These are phyloP conservation scores for Zoysia pacifica DNA, from an alignment of 176 grass and related monocot species.

Conservation along the genomic window DNA sequence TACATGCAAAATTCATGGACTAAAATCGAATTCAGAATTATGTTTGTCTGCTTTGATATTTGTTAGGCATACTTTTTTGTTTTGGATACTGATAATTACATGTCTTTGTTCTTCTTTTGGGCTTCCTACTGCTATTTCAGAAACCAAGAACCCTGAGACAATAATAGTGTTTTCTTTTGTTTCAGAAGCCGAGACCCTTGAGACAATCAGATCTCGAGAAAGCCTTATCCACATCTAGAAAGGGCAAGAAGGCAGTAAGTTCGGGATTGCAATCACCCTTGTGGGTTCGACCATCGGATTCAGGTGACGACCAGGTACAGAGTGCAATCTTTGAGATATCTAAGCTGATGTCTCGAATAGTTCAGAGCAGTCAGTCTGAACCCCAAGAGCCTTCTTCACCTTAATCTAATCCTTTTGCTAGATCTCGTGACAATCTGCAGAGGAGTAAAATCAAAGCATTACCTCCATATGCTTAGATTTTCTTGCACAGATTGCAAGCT, in stretches of 20 bases:
- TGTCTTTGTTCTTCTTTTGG: no score
- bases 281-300: slow-evolving; percentile 61
- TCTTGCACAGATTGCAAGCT: slow-evolving; percentile 37
- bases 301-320: slow-evolving; percentile 80
- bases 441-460: slow-evolving; percentile 45
- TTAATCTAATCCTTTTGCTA: slow-evolving; percentile 63
- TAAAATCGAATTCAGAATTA: not conserved
- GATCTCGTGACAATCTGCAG: slow-evolving; percentile 51
- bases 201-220: slow-evolving; percentile 74
- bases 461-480: slow-evolving; percentile 44
- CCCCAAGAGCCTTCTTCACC: slow-evolving; percentile 69
- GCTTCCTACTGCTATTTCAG: no score
- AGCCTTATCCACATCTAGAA: slow-evolving; percentile 73
- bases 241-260: slow-evolving; percentile 54
- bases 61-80: not conserved
- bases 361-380: slow-evolving; percentile 76
- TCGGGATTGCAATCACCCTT: slow-evolving; percentile 49
- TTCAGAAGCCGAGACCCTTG: slow-evolving; percentile 76
- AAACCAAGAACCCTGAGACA: no score
- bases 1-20: not conserved
- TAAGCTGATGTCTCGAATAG: slow-evolving; percentile 92
- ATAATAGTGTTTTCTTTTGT: not conserved
- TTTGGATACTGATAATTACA: not conserved
- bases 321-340: slow-evolving; percentile 93
- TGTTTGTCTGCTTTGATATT: not conserved